A percentile compares a stretch with the other conserved stretches of the same genome.
Evolutionary conservation across 1,284 basidiomycete genomes (phyloP).

Genomic region (Takashimella koratensis): DNA sequence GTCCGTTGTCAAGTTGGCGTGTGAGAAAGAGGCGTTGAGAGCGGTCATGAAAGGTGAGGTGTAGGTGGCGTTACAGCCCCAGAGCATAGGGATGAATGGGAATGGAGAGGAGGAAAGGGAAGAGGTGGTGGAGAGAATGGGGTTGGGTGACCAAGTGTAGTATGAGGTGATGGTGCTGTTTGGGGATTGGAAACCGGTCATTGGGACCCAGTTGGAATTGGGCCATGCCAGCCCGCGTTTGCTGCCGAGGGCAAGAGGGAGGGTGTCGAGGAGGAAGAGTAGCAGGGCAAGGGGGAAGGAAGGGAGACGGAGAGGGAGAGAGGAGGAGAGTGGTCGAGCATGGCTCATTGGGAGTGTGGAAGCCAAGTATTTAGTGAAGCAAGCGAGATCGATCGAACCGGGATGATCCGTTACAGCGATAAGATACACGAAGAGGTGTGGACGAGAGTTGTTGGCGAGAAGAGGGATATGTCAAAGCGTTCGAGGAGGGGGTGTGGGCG

Average conservation of each 20-base stretch:
- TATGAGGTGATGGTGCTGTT: slow-evolving; percentile 24
- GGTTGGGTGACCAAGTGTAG: slow-evolving; percentile 30
- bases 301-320: neutral
- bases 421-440: too few relatives aligned
- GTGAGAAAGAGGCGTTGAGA: slow-evolving; percentile 15
- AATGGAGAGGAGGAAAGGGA: slow-evolving; percentile 10
- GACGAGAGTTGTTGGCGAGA: too few relatives aligned
- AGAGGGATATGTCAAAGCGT: too few relatives aligned
- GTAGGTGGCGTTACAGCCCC: slow-evolving; percentile 28
- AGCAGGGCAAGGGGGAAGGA: neutral
- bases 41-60: slow-evolving; percentile 20
- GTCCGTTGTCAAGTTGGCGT: slow-evolving; percentile 10
- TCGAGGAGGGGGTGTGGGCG: too few relatives aligned
- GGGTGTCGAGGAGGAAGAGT: neutral
- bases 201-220: slow-evolving; percentile 23
- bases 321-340: neutral
- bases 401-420: too few relatives aligned
- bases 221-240: slow-evolving; percentile 28
- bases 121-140: slow-evolving; percentile 8
- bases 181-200: slow-evolving; percentile 20
- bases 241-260: neutral
- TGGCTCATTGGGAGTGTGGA: neutral
- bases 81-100: slow-evolving; percentile 34
- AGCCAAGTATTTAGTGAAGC: too few relatives aligned
- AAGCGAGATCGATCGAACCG: too few relatives aligned